phyloP scores from a whole-genome alignment of 768 basidiomycete species.

The Russula olivacea region DNA sequence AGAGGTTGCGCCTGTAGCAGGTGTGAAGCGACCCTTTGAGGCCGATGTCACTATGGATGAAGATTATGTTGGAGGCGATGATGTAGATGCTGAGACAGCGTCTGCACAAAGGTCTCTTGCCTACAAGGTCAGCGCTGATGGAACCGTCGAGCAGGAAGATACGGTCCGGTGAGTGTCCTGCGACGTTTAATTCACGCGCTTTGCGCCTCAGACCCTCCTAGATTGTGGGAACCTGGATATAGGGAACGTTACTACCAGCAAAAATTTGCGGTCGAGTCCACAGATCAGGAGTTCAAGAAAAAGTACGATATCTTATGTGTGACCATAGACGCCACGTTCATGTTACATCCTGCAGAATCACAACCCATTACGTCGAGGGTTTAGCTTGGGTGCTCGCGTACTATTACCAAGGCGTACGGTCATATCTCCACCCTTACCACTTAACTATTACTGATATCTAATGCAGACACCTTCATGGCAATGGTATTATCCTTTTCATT shows the following conservation, averaged over 20 bases:
- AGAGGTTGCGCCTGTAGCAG: conserved; percentile 27
- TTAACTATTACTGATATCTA: conserved; percentile 17
- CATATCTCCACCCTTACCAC: neutral
- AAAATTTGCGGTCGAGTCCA: conserved; percentile 77
- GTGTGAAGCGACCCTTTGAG: conserved; percentile 46
- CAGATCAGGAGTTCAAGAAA: conserved; percentile 67
- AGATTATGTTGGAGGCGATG: conserved; percentile 30
- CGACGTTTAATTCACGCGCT: conserved; percentile 1
- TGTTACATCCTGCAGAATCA: conserved; percentile 46
- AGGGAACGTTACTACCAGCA: conserved; percentile 89
- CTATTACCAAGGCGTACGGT: conserved; percentile 93
- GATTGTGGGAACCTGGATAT: conserved; percentile 95
- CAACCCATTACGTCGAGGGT: conserved; percentile 85
- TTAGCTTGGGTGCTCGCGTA: conserved; percentile 94
- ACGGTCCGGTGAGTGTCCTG: conserved; percentile 68
- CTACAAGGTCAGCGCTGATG: conserved; percentile 81
- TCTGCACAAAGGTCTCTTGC: conserved; percentile 46
- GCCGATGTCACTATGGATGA: conserved; percentile 8
- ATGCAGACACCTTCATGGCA: conserved; percentile 86
- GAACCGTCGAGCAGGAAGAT: conserved; percentile 92
- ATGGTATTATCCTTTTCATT: conserved; percentile 99
- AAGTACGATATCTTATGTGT: conserved; percentile 41
- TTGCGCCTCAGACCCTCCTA: conserved; percentile 32
- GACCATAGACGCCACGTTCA: conserved; percentile 11
- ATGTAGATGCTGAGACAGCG: conserved; percentile 24